These are phyloP conservation scores for Dispira parvispora DNA, from an alignment of 192 early-diverging fungal genomes.

Conservation along the genomic window DNA sequence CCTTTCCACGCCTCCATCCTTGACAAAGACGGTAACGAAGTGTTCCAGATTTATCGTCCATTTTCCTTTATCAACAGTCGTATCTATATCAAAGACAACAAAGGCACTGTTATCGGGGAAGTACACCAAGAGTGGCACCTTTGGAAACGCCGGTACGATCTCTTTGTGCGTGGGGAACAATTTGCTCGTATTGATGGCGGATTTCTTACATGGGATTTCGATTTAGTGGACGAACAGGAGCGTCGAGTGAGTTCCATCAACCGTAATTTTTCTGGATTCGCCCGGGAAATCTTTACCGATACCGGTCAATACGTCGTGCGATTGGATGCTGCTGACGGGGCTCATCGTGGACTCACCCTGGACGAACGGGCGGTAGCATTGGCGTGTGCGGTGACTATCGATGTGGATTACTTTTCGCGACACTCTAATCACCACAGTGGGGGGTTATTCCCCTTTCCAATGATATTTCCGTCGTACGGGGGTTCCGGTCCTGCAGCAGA, in stretches of 20 bases:
- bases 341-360: slow-evolving; percentile 35
- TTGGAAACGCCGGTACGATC: slow-evolving; percentile 62
- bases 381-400: slow-evolving; percentile 67
- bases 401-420: slow-evolving; percentile 76
- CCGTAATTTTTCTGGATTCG: slow-evolving; percentile 10
- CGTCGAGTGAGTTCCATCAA: slow-evolving; percentile 6
- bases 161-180: slow-evolving; percentile 44
- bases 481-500: background rate
- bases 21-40: slow-evolving; percentile 47
- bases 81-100: slow-evolving; percentile 43
- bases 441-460: slow-evolving; percentile 10
- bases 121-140: slow-evolving; percentile 78
- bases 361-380: slow-evolving; percentile 70
- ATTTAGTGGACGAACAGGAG: slow-evolving; percentile 25
- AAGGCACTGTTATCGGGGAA: slow-evolving; percentile 54
- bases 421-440: slow-evolving; percentile 36
- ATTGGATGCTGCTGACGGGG: slow-evolving; percentile 13
- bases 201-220: slow-evolving; percentile 70
- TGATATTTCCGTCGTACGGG: slow-evolving; percentile 2
- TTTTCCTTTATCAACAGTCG: slow-evolving; percentile 64
- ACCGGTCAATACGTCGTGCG: slow-evolving; percentile 8
- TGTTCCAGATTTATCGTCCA: slow-evolving; percentile 49
- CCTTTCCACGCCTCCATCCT: slow-evolving; percentile 57
- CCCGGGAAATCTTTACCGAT: slow-evolving; percentile 12
- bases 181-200: slow-evolving; percentile 55